These are phyloP conservation scores for Trifolium dubium DNA, from an alignment of 306 rosid species.

Conservation along the genomic window DNA sequence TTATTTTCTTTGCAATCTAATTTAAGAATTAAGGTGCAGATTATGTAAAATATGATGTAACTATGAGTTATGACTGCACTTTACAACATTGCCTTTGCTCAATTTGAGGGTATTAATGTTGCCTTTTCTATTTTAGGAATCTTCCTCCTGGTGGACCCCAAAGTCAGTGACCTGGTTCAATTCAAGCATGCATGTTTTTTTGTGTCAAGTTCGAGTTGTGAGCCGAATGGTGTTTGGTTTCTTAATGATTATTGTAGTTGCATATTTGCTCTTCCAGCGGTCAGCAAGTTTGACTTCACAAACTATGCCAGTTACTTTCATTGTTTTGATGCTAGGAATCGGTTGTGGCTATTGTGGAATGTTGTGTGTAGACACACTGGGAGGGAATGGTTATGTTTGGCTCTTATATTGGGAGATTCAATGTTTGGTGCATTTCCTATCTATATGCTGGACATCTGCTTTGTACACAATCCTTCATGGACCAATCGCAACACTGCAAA, in stretches of 20 bases:
- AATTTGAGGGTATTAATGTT: slow-evolving; percentile 15
- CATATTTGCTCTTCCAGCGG: slow-evolving; percentile 64
- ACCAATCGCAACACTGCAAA: slow-evolving; percentile 48
- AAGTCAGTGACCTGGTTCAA: slow-evolving; percentile 56
- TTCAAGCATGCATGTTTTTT: slow-evolving; percentile 50
- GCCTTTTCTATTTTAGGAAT: slow-evolving; percentile 51
- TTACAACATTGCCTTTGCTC: slow-evolving; percentile 25
- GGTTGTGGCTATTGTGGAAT: slow-evolving; percentile 79
- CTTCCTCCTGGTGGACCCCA: slow-evolving; percentile 73
- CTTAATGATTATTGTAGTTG: slow-evolving; percentile 51
- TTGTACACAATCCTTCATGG: slow-evolving; percentile 67
- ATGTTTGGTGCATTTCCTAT: slow-evolving; percentile 69
- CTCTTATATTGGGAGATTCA: slow-evolving; percentile 74
- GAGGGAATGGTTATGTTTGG: slow-evolving; percentile 86
- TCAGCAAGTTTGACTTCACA: slow-evolving; percentile 59
- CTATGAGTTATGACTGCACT: slow-evolving; percentile 6
- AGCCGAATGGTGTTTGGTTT: slow-evolving; percentile 68
- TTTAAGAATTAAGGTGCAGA: slow-evolving; percentile 16
- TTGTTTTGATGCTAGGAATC: slow-evolving; percentile 69
- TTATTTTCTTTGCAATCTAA: slow-evolving; percentile 11
- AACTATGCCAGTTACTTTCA: slow-evolving; percentile 77
- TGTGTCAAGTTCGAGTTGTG: slow-evolving; percentile 70
- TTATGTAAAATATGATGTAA: slow-evolving; percentile 35
- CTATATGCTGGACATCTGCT: slow-evolving; percentile 54
- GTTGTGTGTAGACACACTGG: slow-evolving; percentile 78